phyloP scores from a whole-genome alignment of 2,329 filamentous ascomycete species.

The Periconia sp. region DNA sequence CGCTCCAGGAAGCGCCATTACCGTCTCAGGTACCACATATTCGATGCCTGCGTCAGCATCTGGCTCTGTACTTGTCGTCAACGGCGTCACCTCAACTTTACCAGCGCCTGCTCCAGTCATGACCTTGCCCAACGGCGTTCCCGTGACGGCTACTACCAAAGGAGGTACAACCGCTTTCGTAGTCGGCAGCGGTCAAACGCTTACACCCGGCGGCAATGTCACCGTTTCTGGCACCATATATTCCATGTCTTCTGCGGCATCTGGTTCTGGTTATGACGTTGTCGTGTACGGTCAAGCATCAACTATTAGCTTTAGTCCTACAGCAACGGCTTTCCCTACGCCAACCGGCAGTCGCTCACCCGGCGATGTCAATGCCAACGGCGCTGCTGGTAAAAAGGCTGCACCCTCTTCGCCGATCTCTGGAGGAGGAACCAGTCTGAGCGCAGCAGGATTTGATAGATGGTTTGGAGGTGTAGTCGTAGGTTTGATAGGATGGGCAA shows the following conservation, averaged over 20 bases:
- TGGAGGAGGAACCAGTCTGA: constrained; percentile 9
- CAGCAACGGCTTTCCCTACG: constrained; percentile 21
- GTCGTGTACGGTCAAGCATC: constrained; percentile 6
- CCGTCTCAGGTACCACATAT: constrained; percentile 31
- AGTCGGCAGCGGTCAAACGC: constrained; percentile 3
- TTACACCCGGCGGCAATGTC: constrained; percentile 6
- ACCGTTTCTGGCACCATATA: constrained; percentile 9
- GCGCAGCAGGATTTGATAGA: constrained; percentile 19
- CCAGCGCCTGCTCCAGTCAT: constrained; percentile 14
- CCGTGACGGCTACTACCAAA: neutral
- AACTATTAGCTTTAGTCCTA: neutral
- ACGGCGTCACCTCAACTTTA: constrained; percentile 35
- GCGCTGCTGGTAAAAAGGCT: constrained; percentile 14
- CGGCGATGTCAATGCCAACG: constrained; percentile 29
- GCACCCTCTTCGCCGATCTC: constrained; percentile 12
- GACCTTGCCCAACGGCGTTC: constrained; percentile 10
- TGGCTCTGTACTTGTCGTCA: constrained; percentile 32
- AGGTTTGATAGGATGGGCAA: constrained; percentile 29
- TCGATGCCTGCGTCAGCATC: constrained; percentile 26
- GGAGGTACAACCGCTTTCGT: constrained; percentile 6
- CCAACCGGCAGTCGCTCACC: constrained; percentile 29
- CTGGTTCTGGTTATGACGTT: constrained; percentile 3
- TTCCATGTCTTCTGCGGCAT: constrained; percentile 1
- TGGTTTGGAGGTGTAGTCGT: constrained; percentile 29
- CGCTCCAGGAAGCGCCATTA: constrained; percentile 27